phyloP scores from a whole-genome alignment of 78 protist species.

The Thecamonas trahens region DNA sequence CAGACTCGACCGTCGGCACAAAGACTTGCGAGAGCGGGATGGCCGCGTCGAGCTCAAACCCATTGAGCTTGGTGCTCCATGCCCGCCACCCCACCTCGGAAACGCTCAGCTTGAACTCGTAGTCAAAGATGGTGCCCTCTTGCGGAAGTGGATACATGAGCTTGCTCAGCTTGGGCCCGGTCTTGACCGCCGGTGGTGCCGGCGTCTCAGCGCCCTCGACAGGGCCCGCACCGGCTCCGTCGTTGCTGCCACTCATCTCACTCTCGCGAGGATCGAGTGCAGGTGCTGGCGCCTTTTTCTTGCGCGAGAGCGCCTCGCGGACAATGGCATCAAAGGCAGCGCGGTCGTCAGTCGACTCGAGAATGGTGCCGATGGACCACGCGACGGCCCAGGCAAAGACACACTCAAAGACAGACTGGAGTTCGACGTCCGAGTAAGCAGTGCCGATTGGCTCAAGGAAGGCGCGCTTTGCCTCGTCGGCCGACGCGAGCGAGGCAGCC shows the following conservation, averaged over 20 bases:
- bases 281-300: too few relatives aligned
- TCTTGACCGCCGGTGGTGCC: too few relatives aligned
- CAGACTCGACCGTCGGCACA: constrained; percentile 68
- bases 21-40: too few relatives aligned
- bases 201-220: too few relatives aligned
- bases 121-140: constrained; percentile 22
- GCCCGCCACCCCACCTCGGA: constrained; percentile 15
- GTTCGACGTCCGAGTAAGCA: not conserved
- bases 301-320: too few relatives aligned
- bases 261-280: too few relatives aligned
- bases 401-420: not conserved
- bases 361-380: constrained; percentile 55
- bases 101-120: constrained; percentile 2
- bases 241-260: too few relatives aligned
- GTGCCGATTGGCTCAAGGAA: not conserved
- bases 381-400: constrained; percentile 31
- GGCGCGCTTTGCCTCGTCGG: not conserved
- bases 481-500: not conserved
- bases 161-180: too few relatives aligned
- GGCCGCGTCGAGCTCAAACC: constrained; percentile 13
- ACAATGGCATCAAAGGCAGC: constrained; percentile 12
- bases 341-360: constrained; percentile 20
- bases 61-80: not conserved
- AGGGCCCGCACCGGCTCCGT: too few relatives aligned
- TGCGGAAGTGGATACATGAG: constrained; percentile 5